phyloP scores from a whole-genome alignment of 2,329 filamentous ascomycete genomes.

The Talaromyces sp. region DNA sequence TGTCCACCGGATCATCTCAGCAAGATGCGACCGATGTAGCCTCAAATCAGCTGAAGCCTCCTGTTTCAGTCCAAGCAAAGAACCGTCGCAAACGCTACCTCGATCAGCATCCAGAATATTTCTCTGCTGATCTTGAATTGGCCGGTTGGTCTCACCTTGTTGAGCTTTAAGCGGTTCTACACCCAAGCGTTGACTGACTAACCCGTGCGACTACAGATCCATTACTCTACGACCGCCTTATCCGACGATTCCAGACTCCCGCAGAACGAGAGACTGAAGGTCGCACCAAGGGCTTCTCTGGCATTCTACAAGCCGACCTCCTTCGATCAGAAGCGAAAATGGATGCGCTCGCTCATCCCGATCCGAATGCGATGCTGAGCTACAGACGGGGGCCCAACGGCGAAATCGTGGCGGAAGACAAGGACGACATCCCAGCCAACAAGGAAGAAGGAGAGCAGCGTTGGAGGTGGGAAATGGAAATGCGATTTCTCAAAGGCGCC shows the following conservation, averaged over 20 bases:
- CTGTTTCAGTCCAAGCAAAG: slow-evolving; percentile 55
- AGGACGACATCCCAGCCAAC: slow-evolving; percentile 54
- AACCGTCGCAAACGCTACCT: slow-evolving; percentile 78
- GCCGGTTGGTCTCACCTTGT: slow-evolving; percentile 49
- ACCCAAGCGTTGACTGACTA: slow-evolving; percentile 22
- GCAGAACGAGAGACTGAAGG: slow-evolving; percentile 72
- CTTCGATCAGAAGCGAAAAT: slow-evolving; percentile 73
- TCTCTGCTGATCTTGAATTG: slow-evolving; percentile 61
- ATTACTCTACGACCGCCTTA: slow-evolving; percentile 74
- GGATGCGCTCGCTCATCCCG: slow-evolving; percentile 56
- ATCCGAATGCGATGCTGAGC: slow-evolving; percentile 49
- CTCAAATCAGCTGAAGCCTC: slow-evolving; percentile 28
- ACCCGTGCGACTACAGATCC: slow-evolving; percentile 55
- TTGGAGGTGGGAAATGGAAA: slow-evolving; percentile 70
- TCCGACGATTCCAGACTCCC: slow-evolving; percentile 71
- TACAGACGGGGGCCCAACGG: slow-evolving; percentile 53
- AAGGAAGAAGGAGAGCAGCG: slow-evolving; percentile 65
- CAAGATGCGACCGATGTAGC: background rate
- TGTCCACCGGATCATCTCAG: slow-evolving; percentile 4
- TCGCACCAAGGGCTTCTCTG: slow-evolving; percentile 71
- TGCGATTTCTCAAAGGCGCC: slow-evolving; percentile 70
- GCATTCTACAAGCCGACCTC: slow-evolving; percentile 73
- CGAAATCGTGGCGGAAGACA: slow-evolving; percentile 57
- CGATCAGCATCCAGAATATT: slow-evolving; percentile 69
- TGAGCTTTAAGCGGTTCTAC: background rate